Evolutionary conservation across 2,329 filamentous ascomycete species (phyloP).

Genomic region (Lojkania enalia): DNA sequence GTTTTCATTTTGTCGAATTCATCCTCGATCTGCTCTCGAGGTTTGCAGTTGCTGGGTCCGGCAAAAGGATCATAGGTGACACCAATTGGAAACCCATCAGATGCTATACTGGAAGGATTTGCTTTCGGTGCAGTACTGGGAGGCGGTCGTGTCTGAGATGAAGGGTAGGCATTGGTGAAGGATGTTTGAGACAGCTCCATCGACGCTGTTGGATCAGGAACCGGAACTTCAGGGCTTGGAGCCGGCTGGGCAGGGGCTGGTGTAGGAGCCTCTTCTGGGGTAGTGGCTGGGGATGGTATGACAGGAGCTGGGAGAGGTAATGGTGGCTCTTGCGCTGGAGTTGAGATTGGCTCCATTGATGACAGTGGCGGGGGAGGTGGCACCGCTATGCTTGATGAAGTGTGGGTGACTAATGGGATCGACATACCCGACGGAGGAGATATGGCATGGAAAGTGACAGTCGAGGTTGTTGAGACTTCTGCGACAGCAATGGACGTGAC

Average conservation of each 20-base stretch:
- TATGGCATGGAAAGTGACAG: neutral
- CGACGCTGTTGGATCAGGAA: neutral
- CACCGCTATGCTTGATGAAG: neutral
- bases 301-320: neutral
- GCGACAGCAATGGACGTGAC: conserved; percentile 14
- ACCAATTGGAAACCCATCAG: conserved; percentile 28
- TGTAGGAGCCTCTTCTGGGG: neutral
- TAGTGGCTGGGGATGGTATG: neutral
- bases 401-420: neutral
- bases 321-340: conserved; percentile 1
- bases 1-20: conserved; percentile 65
- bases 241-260: neutral
- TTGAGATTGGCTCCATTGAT: conserved; percentile 5
- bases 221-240: too few species aligned
- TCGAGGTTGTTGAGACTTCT: conserved; percentile 11
- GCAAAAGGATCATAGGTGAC: conserved; percentile 41
- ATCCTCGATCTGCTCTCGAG: conserved; percentile 60
- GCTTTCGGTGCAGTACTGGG: conserved; percentile 5
- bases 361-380: conserved; percentile 6
- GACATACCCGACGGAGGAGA: conserved; percentile 7
- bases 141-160: neutral
- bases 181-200: neutral
- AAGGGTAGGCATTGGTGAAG: neutral
- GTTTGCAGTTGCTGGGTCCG: conserved; percentile 61
- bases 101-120: too few species aligned